Evolutionary conservation across 306 rosid species (phyloP).

Genomic region (Acacia melanoxylon): DNA sequence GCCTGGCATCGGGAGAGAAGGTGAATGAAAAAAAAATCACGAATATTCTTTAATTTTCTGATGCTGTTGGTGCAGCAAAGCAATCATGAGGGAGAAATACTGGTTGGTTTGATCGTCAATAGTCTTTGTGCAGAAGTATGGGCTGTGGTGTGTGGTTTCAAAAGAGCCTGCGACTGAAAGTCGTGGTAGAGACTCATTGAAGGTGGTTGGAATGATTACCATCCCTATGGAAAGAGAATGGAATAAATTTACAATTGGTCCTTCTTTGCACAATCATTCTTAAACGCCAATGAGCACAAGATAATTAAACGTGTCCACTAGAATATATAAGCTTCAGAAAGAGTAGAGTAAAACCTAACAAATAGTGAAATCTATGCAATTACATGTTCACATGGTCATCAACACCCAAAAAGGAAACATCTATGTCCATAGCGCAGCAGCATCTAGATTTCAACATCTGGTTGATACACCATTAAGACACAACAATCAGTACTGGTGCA

Average conservation of each 20-base stretch:
- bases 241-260: background rate
- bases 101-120: too few species aligned
- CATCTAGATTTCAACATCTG: constrained; percentile 23
- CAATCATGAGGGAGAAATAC: too few species aligned
- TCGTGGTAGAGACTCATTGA: too few species aligned
- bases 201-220: too few species aligned
- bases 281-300: background rate
- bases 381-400: constrained; percentile 23
- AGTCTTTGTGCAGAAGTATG: too few species aligned
- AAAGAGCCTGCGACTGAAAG: too few species aligned
- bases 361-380: constrained; percentile 26
- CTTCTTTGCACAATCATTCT: background rate
- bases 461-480: background rate
- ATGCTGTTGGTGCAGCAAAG: too few species aligned
- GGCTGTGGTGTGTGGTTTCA: too few species aligned
- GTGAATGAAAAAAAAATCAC: too few species aligned
- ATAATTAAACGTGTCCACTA: background rate
- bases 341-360: background rate
- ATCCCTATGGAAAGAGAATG: too few species aligned
- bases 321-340: constrained; percentile 1
- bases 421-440: constrained; percentile 26
- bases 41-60: too few species aligned
- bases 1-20: too few species aligned
- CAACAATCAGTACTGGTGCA: constrained; percentile 67
- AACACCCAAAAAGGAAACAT: constrained; percentile 13